These are phyloP conservation scores for Xerocomus cyaneibrunnescens DNA, from an alignment of 1,284 basidiomycete species.

Conservation along the genomic window DNA sequence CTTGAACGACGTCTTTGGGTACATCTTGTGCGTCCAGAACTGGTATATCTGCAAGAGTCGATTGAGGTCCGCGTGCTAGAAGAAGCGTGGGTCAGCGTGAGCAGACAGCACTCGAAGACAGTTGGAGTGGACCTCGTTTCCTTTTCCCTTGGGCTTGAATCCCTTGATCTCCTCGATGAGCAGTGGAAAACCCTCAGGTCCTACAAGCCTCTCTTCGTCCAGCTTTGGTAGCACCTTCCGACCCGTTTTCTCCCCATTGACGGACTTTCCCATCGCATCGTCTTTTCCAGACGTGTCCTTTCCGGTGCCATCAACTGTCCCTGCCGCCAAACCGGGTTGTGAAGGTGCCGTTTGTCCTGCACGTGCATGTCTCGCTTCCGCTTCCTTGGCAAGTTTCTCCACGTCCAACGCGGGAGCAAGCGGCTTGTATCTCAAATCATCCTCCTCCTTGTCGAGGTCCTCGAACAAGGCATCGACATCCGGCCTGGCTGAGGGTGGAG, in stretches of 20 bases:
- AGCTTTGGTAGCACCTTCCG: constrained; percentile 58
- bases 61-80: constrained; percentile 72
- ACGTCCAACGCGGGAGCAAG: constrained; percentile 51
- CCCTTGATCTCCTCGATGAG: constrained; percentile 71
- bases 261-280: constrained; percentile 31
- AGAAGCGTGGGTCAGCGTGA: background rate
- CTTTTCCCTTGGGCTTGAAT: constrained; percentile 83
- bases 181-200: constrained; percentile 72
- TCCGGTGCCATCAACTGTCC: constrained; percentile 21
- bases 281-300: constrained; percentile 27
- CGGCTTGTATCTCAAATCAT: constrained; percentile 38
- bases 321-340: constrained; percentile 49
- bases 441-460: constrained; percentile 47
- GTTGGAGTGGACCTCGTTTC: constrained; percentile 69
- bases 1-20: constrained; percentile 80
- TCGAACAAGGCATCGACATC: constrained; percentile 67
- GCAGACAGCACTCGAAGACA: background rate
- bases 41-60: constrained; percentile 81
- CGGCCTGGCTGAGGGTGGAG: constrained; percentile 24
- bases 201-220: constrained; percentile 72
- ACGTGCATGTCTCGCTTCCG: constrained; percentile 45
- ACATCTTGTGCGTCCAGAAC: constrained; percentile 90
- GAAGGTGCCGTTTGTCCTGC: too few relatives aligned
- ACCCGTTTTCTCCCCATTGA: constrained; percentile 42
- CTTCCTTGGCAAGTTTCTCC: constrained; percentile 51